Base-by-base conservation (phyloP, 163 green algal species). In the Smithsoniella earleae region DNA sequence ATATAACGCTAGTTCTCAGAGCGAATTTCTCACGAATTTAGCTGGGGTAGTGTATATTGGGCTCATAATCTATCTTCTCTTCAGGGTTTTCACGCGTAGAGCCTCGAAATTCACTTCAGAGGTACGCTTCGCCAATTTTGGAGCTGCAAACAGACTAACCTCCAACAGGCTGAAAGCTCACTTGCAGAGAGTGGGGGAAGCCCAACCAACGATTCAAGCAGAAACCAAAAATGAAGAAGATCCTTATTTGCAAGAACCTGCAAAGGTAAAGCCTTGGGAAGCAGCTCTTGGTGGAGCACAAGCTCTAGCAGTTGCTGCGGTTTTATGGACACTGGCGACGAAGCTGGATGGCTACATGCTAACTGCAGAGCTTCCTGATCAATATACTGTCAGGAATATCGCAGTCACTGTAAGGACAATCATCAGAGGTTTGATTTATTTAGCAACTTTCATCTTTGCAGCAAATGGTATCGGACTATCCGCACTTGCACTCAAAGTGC, bases 401-500 rank as follows among this genome's bases (percentile, higher is more conserved):
- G 82, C 84, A 20, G 83, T 95, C 55, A 91, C 92, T 20, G 82
- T 96, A 36, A 84, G 90, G 16, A 96, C 91, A n/a, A 87, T 95
- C 62, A 76, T 90, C 1, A 62, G 86, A n/a, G 91, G 91, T 0
- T 79, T 96, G 46, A 76, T 82, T 22, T 96, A 95, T 80, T 84
- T 96, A 45, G 82, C 79, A 38, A 95, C 89, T 1, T 96, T 96
- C 77, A 89, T 96, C 76, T 96, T 95, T 73, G 88, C 77, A 1
- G 87, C 88, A 44, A 96, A 96, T 66, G 75, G 82, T 2, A 58
- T 95, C 18, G 91, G 91, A 2, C 79, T 96, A 33, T 43, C 80
- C 30, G 85, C 84, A 81, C 46, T 69, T 55, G 66, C 40, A 8
- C 5, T 87, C 0, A 38, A 85, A 20, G 63, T 86, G 3, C 13